Evolutionary conservation across 148 eudicot species (phyloP).

Genomic region (Rheum nobile): DNA sequence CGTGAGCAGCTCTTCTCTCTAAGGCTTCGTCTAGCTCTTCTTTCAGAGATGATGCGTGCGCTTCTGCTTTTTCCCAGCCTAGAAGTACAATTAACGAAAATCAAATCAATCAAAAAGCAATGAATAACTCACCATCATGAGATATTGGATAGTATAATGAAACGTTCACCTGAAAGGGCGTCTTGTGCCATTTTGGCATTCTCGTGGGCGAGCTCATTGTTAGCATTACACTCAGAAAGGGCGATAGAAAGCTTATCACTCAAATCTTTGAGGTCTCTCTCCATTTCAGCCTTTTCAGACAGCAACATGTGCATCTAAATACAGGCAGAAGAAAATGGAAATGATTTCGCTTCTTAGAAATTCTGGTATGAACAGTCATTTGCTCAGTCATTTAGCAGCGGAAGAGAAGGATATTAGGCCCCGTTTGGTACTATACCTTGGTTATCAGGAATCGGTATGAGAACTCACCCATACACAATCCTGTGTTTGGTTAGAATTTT

Average conservation of each 20-base stretch:
- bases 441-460: too few relatives aligned
- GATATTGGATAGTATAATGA: not conserved
- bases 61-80: slow-evolving; percentile 92
- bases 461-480: too few relatives aligned
- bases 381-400: not conserved
- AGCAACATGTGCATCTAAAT: slow-evolving; percentile 39
- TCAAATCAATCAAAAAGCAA: not conserved
- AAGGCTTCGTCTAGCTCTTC: slow-evolving; percentile 55
- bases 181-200: slow-evolving; percentile 76
- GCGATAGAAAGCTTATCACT: slow-evolving; percentile 53
- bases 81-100: not conserved
- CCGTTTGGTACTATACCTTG: too few relatives aligned
- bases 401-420: not conserved
- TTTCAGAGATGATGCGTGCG: slow-evolving; percentile 43
- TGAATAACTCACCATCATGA: not conserved
- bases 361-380: not conserved
- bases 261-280: slow-evolving; percentile 39
- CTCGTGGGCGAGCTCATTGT: slow-evolving; percentile 52
- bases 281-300: slow-evolving; percentile 50
- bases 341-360: not conserved
- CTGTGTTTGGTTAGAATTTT: too few relatives aligned
- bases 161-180: slow-evolving; percentile 56
- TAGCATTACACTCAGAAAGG: slow-evolving; percentile 47
- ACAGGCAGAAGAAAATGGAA: not conserved
- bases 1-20: slow-evolving; percentile 39